These are phyloP conservation scores for Oryza punctata DNA, from an alignment of 176 grass and related monocot species.

Conservation along the genomic window DNA sequence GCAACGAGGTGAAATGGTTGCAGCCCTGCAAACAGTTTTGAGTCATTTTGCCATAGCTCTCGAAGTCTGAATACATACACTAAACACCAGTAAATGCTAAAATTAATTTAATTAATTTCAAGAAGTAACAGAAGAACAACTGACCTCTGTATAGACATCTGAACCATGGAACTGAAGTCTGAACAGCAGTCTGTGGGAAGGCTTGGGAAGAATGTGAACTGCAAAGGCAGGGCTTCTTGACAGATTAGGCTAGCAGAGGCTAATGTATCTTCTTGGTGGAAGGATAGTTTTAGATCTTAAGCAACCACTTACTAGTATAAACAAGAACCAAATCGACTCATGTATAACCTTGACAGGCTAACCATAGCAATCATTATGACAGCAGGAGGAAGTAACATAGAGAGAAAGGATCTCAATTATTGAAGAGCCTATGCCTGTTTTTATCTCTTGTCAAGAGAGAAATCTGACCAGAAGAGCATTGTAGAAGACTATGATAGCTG, in stretches of 20 bases:
- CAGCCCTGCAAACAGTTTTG: slow-evolving; percentile 30
- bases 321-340: slow-evolving; percentile 16
- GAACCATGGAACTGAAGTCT: slow-evolving; percentile 22
- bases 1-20: slow-evolving; percentile 26
- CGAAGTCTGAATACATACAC: slow-evolving; percentile 5
- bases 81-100: slow-evolving; percentile 21
- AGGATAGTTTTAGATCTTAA: slow-evolving; percentile 21
- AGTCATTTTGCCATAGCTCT: slow-evolving; percentile 5
- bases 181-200: slow-evolving; percentile 31
- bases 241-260: slow-evolving; percentile 21
- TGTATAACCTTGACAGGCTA: slow-evolving; percentile 32
- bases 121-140: slow-evolving; percentile 34
- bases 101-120: slow-evolving; percentile 32
- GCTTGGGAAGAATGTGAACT: slow-evolving; percentile 3
- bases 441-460: slow-evolving; percentile 7
- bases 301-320: slow-evolving; percentile 24
- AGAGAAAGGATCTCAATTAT: slow-evolving; percentile 51
- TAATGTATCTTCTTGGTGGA: slow-evolving; percentile 18
- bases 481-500: slow-evolving; percentile 28
- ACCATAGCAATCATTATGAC: slow-evolving; percentile 28
- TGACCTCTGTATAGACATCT: slow-evolving; percentile 48
- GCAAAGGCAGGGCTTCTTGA: slow-evolving; percentile 24
- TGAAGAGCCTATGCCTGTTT: slow-evolving; percentile 34
- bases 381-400: slow-evolving; percentile 12
- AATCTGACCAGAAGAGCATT: slow-evolving; percentile 18